A percentile compares a stretch with the other conserved stretches of the same genome.
phyloP scores from a whole-genome alignment of 352 stramenopile genomes.

The Pelagophyceae sp. region DNA sequence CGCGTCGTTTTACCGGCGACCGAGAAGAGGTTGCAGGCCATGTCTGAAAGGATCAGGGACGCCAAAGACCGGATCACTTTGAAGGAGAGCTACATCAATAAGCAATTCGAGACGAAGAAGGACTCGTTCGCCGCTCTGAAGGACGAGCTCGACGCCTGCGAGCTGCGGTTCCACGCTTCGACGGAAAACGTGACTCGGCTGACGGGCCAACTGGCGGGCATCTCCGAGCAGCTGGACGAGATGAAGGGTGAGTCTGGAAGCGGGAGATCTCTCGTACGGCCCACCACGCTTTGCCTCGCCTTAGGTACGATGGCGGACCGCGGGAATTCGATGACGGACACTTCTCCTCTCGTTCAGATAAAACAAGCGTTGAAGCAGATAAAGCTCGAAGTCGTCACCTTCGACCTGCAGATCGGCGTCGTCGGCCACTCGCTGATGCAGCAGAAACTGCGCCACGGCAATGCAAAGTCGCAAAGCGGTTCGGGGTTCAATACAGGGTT shows the following conservation, averaged over 20 bases:
- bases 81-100: constrained; percentile 56
- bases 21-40: constrained; percentile 22
- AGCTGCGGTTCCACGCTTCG: constrained; percentile 28
- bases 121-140: constrained; percentile 43
- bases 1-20: constrained; percentile 25
- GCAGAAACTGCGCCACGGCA: constrained; percentile 16
- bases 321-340: constrained; percentile 46
- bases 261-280: too few relatives aligned
- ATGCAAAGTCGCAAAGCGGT: not conserved
- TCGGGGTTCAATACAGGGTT: too few relatives aligned
- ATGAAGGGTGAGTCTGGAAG: constrained; percentile 43
- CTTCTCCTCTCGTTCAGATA: constrained; percentile 50
- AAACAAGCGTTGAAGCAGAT: constrained; percentile 51
- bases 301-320: not conserved
- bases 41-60: constrained; percentile 38
- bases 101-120: constrained; percentile 40
- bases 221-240: constrained; percentile 49
- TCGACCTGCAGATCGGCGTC: constrained; percentile 45
- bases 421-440: constrained; percentile 36
- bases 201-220: constrained; percentile 41
- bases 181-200: constrained; percentile 35
- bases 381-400: constrained; percentile 39
- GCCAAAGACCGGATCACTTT: constrained; percentile 41
- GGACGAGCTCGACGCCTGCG: constrained; percentile 34
- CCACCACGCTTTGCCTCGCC: constrained; percentile 24